These are phyloP conservation scores for Penicillium occitanis DNA, from an alignment of 2,329 filamentous ascomycete species.

Conservation along the genomic window DNA sequence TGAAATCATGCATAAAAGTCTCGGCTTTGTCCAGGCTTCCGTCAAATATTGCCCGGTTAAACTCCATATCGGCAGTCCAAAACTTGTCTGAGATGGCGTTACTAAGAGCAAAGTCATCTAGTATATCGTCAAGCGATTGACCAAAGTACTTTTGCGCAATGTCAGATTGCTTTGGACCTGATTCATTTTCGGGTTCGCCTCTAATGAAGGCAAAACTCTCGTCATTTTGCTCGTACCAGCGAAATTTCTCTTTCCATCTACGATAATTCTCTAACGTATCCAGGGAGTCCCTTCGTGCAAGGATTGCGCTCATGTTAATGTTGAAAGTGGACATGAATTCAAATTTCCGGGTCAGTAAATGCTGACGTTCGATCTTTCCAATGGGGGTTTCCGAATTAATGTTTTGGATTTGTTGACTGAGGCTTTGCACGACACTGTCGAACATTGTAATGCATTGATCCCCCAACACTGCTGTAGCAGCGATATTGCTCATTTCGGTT, in stretches of 20 bases:
- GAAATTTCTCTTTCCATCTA: constrained; percentile 9
- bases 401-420: constrained; percentile 1
- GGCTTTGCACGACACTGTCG: constrained; percentile 20
- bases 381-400: constrained; percentile 14
- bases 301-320: neutral
- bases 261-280: constrained; percentile 5
- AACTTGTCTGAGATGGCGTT: constrained; percentile 7
- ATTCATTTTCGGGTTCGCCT: neutral
- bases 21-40: constrained; percentile 8
- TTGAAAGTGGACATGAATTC: constrained; percentile 17
- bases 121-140: constrained; percentile 8
- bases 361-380: constrained; percentile 20
- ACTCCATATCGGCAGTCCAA: constrained; percentile 8
- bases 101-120: constrained; percentile 5
- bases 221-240: constrained; percentile 11
- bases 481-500: constrained; percentile 24
- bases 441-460: constrained; percentile 25
- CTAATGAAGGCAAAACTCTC: constrained; percentile 10
- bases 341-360: constrained; percentile 23
- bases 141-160: constrained; percentile 1
- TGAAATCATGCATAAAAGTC: constrained; percentile 21
- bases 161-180: neutral
- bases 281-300: neutral
- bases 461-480: constrained; percentile 20
- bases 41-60: constrained; percentile 6